phyloP scores from a whole-genome alignment of 495 filamentous ascomycete genomes.

The Annulohypoxylon moriforme region DNA sequence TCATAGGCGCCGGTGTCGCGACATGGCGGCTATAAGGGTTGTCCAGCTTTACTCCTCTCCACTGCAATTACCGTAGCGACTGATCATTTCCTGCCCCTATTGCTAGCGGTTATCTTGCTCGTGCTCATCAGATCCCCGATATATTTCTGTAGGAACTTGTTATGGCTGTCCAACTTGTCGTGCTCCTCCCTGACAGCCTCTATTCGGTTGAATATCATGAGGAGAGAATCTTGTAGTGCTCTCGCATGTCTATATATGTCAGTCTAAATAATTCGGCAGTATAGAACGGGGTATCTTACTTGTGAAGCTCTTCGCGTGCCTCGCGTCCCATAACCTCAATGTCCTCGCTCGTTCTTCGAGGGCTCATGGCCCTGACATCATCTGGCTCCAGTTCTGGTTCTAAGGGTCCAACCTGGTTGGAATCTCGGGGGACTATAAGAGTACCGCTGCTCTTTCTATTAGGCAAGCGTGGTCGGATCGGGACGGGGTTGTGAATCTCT shows the following conservation, averaged over 20 bases:
- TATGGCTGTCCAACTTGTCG: constrained; percentile 92
- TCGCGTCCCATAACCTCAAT: constrained; percentile 85
- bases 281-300: constrained; percentile 57
- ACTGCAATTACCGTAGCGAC: background rate
- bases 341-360: constrained; percentile 88
- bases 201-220: constrained; percentile 89
- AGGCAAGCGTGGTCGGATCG: constrained; percentile 63
- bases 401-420: constrained; percentile 72
- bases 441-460: constrained; percentile 82
- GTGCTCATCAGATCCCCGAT: constrained; percentile 86
- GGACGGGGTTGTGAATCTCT: constrained; percentile 55
- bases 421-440: constrained; percentile 81
- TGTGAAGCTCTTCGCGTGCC: constrained; percentile 67
- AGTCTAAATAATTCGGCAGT: constrained; percentile 48
- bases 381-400: constrained; percentile 76
- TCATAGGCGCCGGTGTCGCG: constrained; percentile 36
- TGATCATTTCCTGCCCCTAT: constrained; percentile 63
- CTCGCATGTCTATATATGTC: constrained; percentile 78
- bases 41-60: constrained; percentile 15
- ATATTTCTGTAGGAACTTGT: constrained; percentile 93
- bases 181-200: constrained; percentile 94
- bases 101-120: constrained; percentile 77
- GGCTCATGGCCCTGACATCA: constrained; percentile 95
- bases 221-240: constrained; percentile 84
- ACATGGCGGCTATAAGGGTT: constrained; percentile 11